These are phyloP conservation scores for Rauvolfia tetraphylla DNA, from an alignment of 257 asterid species.

Conservation along the genomic window DNA sequence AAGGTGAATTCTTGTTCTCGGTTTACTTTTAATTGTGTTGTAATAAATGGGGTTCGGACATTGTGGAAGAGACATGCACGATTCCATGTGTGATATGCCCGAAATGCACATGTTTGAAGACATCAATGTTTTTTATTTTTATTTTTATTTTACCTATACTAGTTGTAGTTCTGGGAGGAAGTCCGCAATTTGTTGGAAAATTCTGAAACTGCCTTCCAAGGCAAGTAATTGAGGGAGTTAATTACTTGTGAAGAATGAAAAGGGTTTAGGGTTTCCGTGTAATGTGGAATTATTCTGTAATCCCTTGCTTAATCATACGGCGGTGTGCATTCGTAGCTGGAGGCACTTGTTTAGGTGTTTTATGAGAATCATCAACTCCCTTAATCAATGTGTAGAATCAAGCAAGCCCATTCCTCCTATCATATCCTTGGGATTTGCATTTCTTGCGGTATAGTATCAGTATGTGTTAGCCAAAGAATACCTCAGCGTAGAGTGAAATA, in stretches of 20 bases:
- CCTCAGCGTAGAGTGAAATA: too few species aligned
- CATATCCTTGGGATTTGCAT: too few species aligned
- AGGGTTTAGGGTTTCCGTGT: not conserved
- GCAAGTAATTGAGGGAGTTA: not conserved
- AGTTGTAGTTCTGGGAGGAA: too few species aligned
- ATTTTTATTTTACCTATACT: too few species aligned
- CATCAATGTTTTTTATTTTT: too few species aligned
- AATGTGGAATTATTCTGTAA: slow-evolving; percentile 1
- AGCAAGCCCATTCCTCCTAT: too few species aligned
- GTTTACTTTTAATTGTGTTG: not conserved
- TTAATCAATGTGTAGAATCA: too few species aligned
- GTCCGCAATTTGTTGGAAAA: not conserved
- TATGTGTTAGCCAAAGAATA: too few species aligned
- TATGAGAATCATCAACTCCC: too few species aligned
- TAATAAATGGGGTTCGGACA: not conserved
- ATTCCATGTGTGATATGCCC: slow-evolving; percentile 2
- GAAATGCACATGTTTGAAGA: slow-evolving; percentile 6
- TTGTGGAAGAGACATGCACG: not conserved
- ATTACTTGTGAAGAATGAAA: not conserved
- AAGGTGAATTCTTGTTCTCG: not conserved
- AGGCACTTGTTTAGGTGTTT: too few species aligned
- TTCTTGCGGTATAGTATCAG: too few species aligned
- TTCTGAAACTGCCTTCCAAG: not conserved
- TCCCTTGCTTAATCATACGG: slow-evolving; percentile 13
- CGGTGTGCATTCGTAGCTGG: too few species aligned